These are phyloP conservation scores for Malus hybrid DNA, from an alignment of 331 rosid genomes.

Conservation along the genomic window DNA sequence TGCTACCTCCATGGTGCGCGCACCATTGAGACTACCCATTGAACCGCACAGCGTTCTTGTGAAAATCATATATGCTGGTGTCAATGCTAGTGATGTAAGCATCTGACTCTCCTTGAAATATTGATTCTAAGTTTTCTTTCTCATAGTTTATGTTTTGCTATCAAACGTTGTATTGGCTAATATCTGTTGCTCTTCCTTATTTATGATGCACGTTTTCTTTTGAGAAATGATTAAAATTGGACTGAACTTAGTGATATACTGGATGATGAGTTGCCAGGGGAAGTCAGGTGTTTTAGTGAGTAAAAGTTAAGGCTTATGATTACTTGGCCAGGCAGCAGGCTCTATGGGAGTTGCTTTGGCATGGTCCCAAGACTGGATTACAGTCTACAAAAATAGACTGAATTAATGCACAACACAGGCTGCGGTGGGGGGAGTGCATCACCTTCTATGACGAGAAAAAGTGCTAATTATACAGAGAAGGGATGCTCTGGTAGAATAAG, in stretches of 20 bases:
- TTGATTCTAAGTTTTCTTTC: background rate
- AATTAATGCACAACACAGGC: background rate
- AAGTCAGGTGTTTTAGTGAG: background rate
- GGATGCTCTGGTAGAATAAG: background rate
- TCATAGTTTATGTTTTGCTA: background rate
- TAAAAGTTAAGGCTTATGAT: background rate
- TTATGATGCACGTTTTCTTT: background rate
- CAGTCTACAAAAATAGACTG: background rate
- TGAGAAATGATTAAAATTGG: background rate
- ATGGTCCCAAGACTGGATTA: background rate
- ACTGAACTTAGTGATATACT: background rate
- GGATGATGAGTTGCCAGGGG: background rate
- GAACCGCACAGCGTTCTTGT: conserved; percentile 59
- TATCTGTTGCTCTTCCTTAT: background rate
- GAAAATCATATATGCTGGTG: conserved; percentile 89
- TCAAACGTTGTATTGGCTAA: background rate
- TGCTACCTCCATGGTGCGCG: conserved; percentile 59
- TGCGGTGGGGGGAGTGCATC: background rate
- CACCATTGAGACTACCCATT: conserved; percentile 68
- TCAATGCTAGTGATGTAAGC: conserved; percentile 99
- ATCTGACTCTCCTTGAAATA: conserved; percentile 10
- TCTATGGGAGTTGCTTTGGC: background rate
- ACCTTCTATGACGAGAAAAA: background rate
- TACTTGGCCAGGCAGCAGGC: background rate
- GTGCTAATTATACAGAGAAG: background rate